These are phyloP conservation scores for Schizothecium vesticola DNA, from an alignment of 495 filamentous ascomycete genomes.

Conservation along the genomic window DNA sequence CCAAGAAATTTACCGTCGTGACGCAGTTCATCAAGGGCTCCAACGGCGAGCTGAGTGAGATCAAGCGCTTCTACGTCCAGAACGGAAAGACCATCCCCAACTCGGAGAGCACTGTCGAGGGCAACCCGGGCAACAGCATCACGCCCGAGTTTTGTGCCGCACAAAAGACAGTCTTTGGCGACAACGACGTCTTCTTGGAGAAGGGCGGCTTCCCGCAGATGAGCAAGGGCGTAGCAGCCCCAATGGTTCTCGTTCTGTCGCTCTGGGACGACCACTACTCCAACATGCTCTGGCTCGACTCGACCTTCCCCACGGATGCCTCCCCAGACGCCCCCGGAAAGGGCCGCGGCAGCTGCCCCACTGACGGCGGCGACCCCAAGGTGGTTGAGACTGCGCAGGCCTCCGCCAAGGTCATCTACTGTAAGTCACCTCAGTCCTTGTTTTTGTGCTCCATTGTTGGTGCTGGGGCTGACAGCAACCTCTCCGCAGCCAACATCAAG, in stretches of 20 bases:
- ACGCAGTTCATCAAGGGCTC: conserved; percentile 55
- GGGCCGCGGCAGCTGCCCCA: conserved; percentile 61
- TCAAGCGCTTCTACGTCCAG: conserved; percentile 67
- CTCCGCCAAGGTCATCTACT: conserved; percentile 44
- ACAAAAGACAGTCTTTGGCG: conserved; percentile 44
- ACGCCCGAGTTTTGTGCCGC: conserved; percentile 18
- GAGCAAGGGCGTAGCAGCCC: conserved; percentile 46
- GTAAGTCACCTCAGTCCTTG: conserved; percentile 8
- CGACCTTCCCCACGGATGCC: conserved; percentile 56
- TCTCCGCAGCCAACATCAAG: conserved; percentile 55
- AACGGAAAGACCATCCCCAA: conserved; percentile 54
- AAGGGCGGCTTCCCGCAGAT: conserved; percentile 56
- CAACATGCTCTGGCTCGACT: conserved; percentile 80
- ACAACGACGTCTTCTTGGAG: conserved; percentile 50
- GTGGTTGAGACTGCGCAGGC: conserved; percentile 50
- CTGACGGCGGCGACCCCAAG: conserved; percentile 50
- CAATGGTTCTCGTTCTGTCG: conserved; percentile 68
- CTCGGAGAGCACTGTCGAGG: conserved; percentile 43
- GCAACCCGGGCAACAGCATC: conserved; percentile 43
- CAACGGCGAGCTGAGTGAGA: conserved; percentile 49
- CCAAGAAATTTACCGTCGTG: conserved; percentile 61
- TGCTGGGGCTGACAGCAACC: background rate
- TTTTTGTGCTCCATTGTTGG: background rate
- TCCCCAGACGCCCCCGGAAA: conserved; percentile 49
- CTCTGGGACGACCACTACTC: conserved; percentile 70